Percentiles rank a stretch among this genome's conserved stretches.
Evolutionary conservation across 1,284 basidiomycete species (phyloP).

Genomic region (Boletus albobrunnescens): DNA sequence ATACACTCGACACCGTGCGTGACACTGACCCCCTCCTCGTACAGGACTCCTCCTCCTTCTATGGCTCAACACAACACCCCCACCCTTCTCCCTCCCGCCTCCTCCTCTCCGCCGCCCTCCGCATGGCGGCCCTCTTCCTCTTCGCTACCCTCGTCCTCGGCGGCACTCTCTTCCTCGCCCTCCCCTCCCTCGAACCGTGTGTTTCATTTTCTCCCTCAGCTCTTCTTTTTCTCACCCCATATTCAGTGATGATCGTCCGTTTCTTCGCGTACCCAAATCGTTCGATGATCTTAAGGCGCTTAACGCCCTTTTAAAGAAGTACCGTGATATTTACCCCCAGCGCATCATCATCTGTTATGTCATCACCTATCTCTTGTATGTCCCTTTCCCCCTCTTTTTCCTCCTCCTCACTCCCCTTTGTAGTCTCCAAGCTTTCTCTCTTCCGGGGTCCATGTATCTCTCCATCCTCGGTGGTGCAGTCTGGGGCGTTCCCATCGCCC

Average conservation of each 20-base stretch:
- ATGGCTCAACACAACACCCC: conserved; percentile 27
- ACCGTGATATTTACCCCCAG: conserved; percentile 78
- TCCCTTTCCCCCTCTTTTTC: conserved; percentile 10
- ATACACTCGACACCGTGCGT: conserved; percentile 51
- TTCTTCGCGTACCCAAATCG: conserved; percentile 77
- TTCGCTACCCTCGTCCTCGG: conserved; percentile 68
- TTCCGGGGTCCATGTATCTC: conserved; percentile 98
- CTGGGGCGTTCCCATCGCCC: conserved; percentile 87
- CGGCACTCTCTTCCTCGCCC: conserved; percentile 71
- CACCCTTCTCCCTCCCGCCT: conserved; percentile 48
- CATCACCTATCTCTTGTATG: conserved; percentile 87
- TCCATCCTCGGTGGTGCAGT: conserved; percentile 95
- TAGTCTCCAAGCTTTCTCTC: conserved; percentile 92
- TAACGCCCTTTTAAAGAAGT: conserved; percentile 83
- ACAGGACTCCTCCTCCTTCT: conserved; percentile 35
- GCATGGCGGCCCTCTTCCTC: conserved; percentile 77
- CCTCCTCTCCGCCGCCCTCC: conserved; percentile 74
- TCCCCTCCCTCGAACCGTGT: conserved; percentile 76
- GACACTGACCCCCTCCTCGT: conserved; percentile 28
- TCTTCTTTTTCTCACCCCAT: conserved; percentile 9
- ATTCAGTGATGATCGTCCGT: conserved; percentile 65
- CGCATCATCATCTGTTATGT: conserved; percentile 82
- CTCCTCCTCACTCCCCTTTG: conserved; percentile 16
- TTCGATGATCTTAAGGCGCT: conserved; percentile 80
- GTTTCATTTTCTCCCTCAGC: conserved; percentile 30